Evolutionary conservation across 1,284 basidiomycete species (phyloP), one percentile per base, ranked within the genome.

Genomic region (Neonothopanus nambi): DNA sequence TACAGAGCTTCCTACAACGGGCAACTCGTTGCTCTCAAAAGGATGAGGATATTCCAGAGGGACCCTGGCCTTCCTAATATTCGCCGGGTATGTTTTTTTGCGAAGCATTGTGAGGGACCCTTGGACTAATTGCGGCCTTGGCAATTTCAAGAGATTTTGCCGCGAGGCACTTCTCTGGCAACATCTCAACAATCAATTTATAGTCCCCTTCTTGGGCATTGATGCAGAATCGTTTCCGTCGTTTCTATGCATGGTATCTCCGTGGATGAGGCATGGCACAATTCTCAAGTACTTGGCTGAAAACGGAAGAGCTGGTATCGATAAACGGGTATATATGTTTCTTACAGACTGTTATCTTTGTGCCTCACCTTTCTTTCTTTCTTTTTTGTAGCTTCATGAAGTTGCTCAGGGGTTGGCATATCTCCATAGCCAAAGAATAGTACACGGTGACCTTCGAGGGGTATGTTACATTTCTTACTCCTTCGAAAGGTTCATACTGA

Each of bases 181-280:
- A 30, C 53, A 57, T 26, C 55, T 63, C 33, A 51, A 59, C 17
- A 56, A 62, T 48, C 52, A 54, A 3, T 55, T 58, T 45, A 59
- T 63, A 6, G 52, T 64, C 15, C 58, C 61, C n/a, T 61, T 64
- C 48, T 33, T 61, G 3, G 62, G 62, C 6, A 54, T 64, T 5
- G 60, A 62, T 39, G 51, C 57, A 5, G 61, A 64, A 33, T 56
- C 55, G 2, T 62, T 62, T 37, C 55, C 58, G 1, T 48, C 52
- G 13, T 55, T 56, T 35, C 21, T 59, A 8, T 62, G 59, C 42
- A 37, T 62, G 48, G 57, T 61, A 11, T 59, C 61, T 2, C 59
- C 59, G 11, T 61, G 61, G 61, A 63, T 61, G 59, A 43, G 52
- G 23, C 47, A 62, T 33, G 61, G 62, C 4, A 63, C 60, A 15